Evolutionary conservation across 2,329 filamentous ascomycete genomes (phyloP).

Genomic region (Xylariaceae sp.): DNA sequence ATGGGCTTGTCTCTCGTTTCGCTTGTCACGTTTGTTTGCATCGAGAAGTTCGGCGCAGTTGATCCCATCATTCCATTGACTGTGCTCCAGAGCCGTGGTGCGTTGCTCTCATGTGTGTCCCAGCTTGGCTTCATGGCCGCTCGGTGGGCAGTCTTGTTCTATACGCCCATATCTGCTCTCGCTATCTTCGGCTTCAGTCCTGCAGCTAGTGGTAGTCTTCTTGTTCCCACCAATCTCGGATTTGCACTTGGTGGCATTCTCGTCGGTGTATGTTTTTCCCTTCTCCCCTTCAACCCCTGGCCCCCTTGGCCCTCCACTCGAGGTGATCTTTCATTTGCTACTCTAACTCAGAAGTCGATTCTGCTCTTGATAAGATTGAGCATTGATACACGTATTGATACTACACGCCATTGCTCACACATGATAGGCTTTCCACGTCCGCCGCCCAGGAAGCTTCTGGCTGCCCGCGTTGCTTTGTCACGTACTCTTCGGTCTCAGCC

Average conservation of each 20-base stretch:
- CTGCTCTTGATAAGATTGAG: too few species aligned
- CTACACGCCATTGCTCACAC: not conserved
- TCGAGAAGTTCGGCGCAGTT: slow-evolving; percentile 60
- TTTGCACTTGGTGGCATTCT: slow-evolving; percentile 73
- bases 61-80: slow-evolving; percentile 75
- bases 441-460: slow-evolving; percentile 71
- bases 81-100: slow-evolving; percentile 66
- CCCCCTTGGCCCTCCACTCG: not conserved
- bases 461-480: slow-evolving; percentile 59
- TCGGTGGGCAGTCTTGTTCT: slow-evolving; percentile 79
- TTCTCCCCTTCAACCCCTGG: not conserved
- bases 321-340: not conserved
- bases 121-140: slow-evolving; percentile 78
- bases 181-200: slow-evolving; percentile 70
- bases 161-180: slow-evolving; percentile 75
- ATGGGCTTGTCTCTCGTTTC: slow-evolving; percentile 56
- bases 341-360: not conserved
- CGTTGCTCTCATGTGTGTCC: slow-evolving; percentile 69
- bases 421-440: slow-evolving; percentile 65
- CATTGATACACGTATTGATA: not conserved
- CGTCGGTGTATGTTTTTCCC: slow-evolving; percentile 51
- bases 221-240: slow-evolving; percentile 78
- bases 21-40: slow-evolving; percentile 54
- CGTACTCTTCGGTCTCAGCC: slow-evolving; percentile 57
- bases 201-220: slow-evolving; percentile 68